phyloP scores from a whole-genome alignment of 768 basidiomycete species.

The Calocybe indica region DNA sequence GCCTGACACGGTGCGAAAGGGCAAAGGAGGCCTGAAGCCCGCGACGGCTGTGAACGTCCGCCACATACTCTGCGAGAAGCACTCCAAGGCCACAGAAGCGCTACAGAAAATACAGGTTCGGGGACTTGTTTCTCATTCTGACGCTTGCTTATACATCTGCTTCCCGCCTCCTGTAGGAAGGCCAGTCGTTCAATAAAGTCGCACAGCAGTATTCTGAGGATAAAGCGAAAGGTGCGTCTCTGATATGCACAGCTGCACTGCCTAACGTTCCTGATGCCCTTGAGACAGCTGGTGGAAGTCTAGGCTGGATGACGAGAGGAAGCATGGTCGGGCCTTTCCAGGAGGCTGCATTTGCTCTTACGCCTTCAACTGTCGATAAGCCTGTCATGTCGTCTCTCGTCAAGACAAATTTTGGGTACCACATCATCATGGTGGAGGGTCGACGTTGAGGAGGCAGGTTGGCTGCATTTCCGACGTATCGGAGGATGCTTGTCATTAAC shows the following conservation, averaged over 20 bases:
- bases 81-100: conserved; percentile 74
- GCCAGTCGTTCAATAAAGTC: conserved; percentile 81
- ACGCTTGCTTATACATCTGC: not conserved
- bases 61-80: conserved; percentile 86
- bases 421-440: conserved; percentile 90
- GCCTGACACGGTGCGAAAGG: conserved; percentile 14
- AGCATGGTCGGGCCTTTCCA: conserved; percentile 89
- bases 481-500: no score
- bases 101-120: conserved; percentile 71
- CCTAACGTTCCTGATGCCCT: not conserved
- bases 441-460: conserved; percentile 35
- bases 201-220: conserved; percentile 90
- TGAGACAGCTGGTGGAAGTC: conserved; percentile 66
- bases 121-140: not conserved
- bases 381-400: conserved; percentile 67
- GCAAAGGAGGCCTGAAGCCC: conserved; percentile 61
- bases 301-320: conserved; percentile 84
- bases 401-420: conserved; percentile 82
- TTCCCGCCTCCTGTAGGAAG: conserved; percentile 37
- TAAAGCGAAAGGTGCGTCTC: conserved; percentile 70
- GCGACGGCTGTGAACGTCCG: conserved; percentile 82
- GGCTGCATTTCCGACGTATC: no score
- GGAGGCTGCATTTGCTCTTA: conserved; percentile 80
- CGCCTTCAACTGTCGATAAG: conserved; percentile 77
- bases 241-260: not conserved